Evolutionary conservation across 768 basidiomycete genomes (phyloP).

Genomic region (Erythrobasidium yunnanense): DNA sequence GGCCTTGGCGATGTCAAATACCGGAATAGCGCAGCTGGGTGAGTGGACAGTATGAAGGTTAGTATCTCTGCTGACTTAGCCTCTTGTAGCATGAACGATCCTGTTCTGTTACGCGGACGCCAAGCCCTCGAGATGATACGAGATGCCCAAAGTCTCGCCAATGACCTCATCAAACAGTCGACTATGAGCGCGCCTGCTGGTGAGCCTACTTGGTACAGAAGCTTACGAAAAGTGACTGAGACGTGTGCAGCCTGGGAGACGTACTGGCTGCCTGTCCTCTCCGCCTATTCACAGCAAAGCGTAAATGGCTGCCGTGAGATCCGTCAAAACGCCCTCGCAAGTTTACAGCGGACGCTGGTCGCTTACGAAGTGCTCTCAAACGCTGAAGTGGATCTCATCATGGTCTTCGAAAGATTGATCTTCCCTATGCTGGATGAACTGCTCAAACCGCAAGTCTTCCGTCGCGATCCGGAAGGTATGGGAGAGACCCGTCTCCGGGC

Average conservation of each 20-base stretch:
- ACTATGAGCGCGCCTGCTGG: constrained; percentile 39
- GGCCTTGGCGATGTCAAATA: constrained; percentile 42
- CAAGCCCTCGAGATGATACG: constrained; percentile 71
- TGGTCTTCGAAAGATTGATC: constrained; percentile 75
- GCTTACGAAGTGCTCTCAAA: constrained; percentile 59
- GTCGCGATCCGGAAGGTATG: constrained; percentile 70
- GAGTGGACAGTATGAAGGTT: neutral
- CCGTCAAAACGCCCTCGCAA: constrained; percentile 64
- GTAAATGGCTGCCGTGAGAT: constrained; percentile 73
- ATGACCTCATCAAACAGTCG: constrained; percentile 50
- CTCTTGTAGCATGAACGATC: constrained; percentile 46
- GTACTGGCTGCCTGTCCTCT: constrained; percentile 62
- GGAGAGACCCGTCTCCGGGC: constrained; percentile 79
- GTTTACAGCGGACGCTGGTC: constrained; percentile 72
- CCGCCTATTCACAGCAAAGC: constrained; percentile 66
- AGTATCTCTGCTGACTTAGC: neutral
- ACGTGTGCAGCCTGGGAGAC: constrained; percentile 57
- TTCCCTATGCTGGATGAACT: constrained; percentile 89
- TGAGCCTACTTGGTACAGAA: constrained; percentile 30
- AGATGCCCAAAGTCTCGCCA: constrained; percentile 58
- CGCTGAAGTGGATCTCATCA: constrained; percentile 57
- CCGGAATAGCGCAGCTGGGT: constrained; percentile 27
- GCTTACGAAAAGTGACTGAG: neutral
- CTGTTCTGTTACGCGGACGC: constrained; percentile 65
- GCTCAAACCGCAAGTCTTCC: constrained; percentile 66